These are phyloP conservation scores for Berberis thunbergii DNA, from an alignment of 164 flowering plant species.

Conservation along the genomic window DNA sequence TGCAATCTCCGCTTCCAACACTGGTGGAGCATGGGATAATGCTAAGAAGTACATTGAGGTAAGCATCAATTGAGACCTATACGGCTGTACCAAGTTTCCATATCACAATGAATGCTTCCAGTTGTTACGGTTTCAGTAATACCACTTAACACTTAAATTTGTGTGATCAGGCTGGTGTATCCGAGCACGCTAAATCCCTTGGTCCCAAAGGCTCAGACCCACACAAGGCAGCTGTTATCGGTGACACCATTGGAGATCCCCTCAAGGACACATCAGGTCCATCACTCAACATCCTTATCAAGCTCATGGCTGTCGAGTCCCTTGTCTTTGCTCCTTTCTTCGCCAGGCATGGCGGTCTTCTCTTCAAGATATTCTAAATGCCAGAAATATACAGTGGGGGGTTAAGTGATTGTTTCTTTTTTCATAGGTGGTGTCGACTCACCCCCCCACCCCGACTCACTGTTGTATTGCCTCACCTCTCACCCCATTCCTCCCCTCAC, in stretches of 20 bases:
- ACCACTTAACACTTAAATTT: not conserved
- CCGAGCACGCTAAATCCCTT: constrained; percentile 63
- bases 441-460: too few species aligned
- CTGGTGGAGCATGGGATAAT: constrained; percentile 91
- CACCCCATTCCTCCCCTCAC: too few species aligned
- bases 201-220: constrained; percentile 79
- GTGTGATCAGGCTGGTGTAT: constrained; percentile 62
- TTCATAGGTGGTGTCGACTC: too few species aligned
- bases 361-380: constrained; percentile 44
- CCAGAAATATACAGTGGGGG: too few species aligned
- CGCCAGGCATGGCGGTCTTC: constrained; percentile 71
- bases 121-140: too few species aligned
- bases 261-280: constrained; percentile 89
- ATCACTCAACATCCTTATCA: constrained; percentile 79
- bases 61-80: not conserved
- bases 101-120: too few species aligned
- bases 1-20: constrained; percentile 81
- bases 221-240: constrained; percentile 87
- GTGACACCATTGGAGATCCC: constrained; percentile 87
- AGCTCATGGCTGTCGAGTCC: constrained; percentile 89
- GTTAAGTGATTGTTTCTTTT: too few species aligned
- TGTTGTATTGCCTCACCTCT: too few species aligned
- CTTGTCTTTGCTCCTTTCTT: constrained; percentile 86
- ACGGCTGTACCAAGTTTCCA: too few species aligned
- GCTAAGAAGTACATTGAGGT: constrained; percentile 91